Evolutionary conservation across 345 rosid genomes (phyloP).

Genomic region (Litchi chinensis): DNA sequence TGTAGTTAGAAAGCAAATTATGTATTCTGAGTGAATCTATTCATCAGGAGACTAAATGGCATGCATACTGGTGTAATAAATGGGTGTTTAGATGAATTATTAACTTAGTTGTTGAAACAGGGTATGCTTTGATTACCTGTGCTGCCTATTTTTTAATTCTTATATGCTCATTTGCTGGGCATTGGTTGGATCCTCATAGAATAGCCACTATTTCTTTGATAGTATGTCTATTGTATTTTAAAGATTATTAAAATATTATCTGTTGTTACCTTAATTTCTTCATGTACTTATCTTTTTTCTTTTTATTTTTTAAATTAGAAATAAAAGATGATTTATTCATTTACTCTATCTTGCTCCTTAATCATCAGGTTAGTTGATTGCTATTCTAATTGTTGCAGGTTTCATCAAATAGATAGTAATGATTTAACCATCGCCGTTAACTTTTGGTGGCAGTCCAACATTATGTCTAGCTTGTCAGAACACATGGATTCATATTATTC

Average conservation of each 20-base stretch:
- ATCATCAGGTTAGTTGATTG: slow-evolving; percentile 22
- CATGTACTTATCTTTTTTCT: neutral
- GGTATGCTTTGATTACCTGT: neutral
- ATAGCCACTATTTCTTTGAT: neutral
- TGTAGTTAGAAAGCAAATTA: neutral
- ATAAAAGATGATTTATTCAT: neutral
- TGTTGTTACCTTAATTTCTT: neutral
- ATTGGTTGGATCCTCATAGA: neutral
- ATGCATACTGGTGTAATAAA: neutral
- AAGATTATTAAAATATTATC: neutral
- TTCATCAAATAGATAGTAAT: slow-evolving; percentile 84
- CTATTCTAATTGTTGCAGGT: slow-evolving; percentile 56
- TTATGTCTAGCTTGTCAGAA: slow-evolving; percentile 62
- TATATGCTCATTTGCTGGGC: neutral
- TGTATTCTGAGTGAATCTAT: neutral
- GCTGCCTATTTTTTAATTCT: neutral
- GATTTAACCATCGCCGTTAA: slow-evolving; percentile 81
- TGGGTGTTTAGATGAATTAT: neutral
- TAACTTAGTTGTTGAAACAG: slow-evolving; percentile 1
- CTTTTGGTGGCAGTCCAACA: slow-evolving; percentile 85
- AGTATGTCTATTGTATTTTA: neutral
- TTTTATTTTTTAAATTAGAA: neutral
- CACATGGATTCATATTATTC: slow-evolving; percentile 91
- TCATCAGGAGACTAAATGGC: neutral
- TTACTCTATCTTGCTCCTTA: slow-evolving; percentile 11